These are phyloP conservation scores for Dipteronia sinensis DNA, from an alignment of 345 rosid genomes.

Conservation along the genomic window DNA sequence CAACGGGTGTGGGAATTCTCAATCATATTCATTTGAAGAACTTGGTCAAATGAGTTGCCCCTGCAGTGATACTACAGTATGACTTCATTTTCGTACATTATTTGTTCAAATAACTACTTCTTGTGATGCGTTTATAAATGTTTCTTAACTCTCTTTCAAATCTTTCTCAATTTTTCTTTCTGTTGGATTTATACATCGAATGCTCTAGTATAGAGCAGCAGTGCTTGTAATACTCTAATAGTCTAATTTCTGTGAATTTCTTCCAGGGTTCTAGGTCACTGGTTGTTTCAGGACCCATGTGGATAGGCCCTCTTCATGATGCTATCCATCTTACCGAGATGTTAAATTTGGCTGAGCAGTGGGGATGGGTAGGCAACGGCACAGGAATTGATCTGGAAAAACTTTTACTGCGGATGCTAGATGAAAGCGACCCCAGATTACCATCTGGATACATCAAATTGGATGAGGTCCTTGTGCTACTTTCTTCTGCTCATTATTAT, in stretches of 20 bases:
- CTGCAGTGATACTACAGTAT: slow-evolving; percentile 51
- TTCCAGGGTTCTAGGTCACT: slow-evolving; percentile 49
- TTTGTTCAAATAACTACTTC: background rate
- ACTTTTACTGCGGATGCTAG: slow-evolving; percentile 68
- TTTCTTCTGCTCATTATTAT: background rate
- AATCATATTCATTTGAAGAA: slow-evolving; percentile 60
- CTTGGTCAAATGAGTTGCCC: slow-evolving; percentile 67
- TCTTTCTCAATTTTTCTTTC: background rate
- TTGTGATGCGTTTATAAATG: no score
- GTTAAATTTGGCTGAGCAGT: slow-evolving; percentile 61
- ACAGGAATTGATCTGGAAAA: slow-evolving; percentile 60
- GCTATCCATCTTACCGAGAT: slow-evolving; percentile 59
- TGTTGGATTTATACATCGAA: no score
- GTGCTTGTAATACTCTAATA: background rate
- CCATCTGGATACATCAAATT: slow-evolving; percentile 83
- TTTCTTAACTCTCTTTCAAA: background rate
- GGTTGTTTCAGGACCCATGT: slow-evolving; percentile 72
- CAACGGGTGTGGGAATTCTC: slow-evolving; percentile 64
- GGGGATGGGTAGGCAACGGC: slow-evolving; percentile 75
- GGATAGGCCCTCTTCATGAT: slow-evolving; percentile 87
- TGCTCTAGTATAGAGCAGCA: background rate
- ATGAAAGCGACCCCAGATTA: slow-evolving; percentile 79
- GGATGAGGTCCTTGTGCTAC: slow-evolving; percentile 58
- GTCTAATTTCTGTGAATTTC: background rate
- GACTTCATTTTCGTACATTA: background rate